Percentiles rank a stretch among this genome's conserved stretches.
Evolutionary conservation across 768 basidiomycete species (phyloP).

Genomic region (Xerocomellus intermedius): DNA sequence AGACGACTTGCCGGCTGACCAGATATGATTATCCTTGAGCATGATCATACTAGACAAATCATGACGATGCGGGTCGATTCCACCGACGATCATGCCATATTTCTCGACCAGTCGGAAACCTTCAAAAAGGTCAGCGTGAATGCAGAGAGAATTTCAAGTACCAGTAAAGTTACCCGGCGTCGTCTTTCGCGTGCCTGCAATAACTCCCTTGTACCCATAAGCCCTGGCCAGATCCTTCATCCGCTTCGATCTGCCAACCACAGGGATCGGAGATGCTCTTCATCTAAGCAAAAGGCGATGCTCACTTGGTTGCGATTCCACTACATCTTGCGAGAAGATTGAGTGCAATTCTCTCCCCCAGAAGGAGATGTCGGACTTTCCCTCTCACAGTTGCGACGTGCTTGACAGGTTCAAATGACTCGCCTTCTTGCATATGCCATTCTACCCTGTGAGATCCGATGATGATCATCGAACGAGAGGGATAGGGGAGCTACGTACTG

Average conservation of each 20-base stretch:
- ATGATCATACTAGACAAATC: conserved; percentile 99
- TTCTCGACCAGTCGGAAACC: conserved; percentile 97
- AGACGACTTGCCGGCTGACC: conserved; percentile 75
- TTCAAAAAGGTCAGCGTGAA: conserved; percentile 28
- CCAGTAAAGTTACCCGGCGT: conserved; percentile 63
- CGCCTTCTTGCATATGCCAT: conserved; percentile 91
- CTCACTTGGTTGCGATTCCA: conserved; percentile 93
- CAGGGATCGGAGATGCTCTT: background rate
- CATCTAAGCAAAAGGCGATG: background rate
- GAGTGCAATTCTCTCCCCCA: conserved; percentile 91
- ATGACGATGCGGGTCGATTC: conserved; percentile 92
- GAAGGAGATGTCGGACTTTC: conserved; percentile 79
- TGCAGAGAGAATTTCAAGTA: background rate
- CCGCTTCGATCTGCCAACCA: conserved; percentile 63
- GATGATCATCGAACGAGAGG: background rate
- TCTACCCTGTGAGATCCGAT: conserved; percentile 60
- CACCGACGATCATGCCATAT: conserved; percentile 97
- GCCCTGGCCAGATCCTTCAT: conserved; percentile 76
- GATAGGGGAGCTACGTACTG: conserved; percentile 53
- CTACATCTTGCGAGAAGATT: conserved; percentile 94
- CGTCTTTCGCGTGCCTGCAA: conserved; percentile 97
- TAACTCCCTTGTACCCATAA: conserved; percentile 80
- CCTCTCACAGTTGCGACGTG: conserved; percentile 91
- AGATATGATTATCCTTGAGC: conserved; percentile 99
- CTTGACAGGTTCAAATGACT: conserved; percentile 73